These are phyloP conservation scores for Hericium coralloides DNA, from an alignment of 768 basidiomycete genomes.

Conservation along the genomic window DNA sequence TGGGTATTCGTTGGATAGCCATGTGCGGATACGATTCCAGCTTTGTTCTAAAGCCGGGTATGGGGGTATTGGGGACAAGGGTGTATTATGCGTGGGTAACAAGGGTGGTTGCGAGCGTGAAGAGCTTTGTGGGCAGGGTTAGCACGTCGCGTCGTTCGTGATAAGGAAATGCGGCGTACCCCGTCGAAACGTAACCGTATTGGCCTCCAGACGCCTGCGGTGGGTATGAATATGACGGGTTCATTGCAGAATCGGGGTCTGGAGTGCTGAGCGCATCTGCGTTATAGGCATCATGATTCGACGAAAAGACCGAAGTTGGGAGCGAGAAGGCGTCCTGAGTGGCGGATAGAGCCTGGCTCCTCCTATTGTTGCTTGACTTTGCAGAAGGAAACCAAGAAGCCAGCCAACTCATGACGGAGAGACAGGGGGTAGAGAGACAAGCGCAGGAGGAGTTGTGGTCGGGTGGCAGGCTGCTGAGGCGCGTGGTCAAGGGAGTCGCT, in stretches of 20 bases:
- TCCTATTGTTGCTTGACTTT: constrained; percentile 33
- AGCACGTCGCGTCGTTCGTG: background rate
- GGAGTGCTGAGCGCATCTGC: constrained; percentile 43
- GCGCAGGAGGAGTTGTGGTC: background rate
- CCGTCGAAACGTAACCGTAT: constrained; percentile 54
- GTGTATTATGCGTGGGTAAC: constrained; percentile 59
- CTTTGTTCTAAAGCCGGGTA: constrained; percentile 80
- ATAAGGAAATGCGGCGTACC: constrained; percentile 27
- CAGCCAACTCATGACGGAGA: constrained; percentile 60
- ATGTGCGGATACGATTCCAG: constrained; percentile 77
- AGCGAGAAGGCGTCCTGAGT: constrained; percentile 88
- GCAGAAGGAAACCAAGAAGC: constrained; percentile 48
- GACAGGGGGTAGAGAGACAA: background rate
- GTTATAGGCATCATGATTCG: constrained; percentile 54
- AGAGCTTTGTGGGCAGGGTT: constrained; percentile 22
- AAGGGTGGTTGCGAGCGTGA: constrained; percentile 45
- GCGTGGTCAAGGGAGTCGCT: background rate
- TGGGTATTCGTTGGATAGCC: constrained; percentile 82
- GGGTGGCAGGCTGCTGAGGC: background rate
- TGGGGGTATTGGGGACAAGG: constrained; percentile 27
- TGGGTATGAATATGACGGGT: constrained; percentile 67
- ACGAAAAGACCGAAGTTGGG: constrained; percentile 51
- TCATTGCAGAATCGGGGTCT: constrained; percentile 37
- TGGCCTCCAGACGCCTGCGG: constrained; percentile 45
- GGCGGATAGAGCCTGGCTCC: constrained; percentile 55